Conservation (phyloP, 805 yeast species). For the Wickerhamiella sorbophila region DNA sequence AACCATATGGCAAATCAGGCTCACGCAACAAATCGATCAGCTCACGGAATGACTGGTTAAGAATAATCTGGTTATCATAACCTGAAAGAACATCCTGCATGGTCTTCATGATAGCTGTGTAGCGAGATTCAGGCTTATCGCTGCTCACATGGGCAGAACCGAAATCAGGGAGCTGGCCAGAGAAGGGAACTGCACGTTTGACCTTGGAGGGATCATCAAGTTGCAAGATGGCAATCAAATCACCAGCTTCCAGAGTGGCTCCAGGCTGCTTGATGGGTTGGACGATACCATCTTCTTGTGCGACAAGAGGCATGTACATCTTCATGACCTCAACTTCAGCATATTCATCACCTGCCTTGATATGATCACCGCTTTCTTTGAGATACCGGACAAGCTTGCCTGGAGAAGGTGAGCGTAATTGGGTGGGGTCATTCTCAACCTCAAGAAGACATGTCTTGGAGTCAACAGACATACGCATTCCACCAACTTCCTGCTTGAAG, state of each 20-base stretch:
- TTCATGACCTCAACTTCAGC: constrained; percentile 99
- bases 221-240: constrained; percentile 84
- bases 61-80: constrained; percentile 86
- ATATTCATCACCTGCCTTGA: constrained; percentile 78
- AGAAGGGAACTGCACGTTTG: constrained; percentile 89
- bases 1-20: constrained; percentile 78
- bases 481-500: constrained; percentile 96
- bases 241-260: constrained; percentile 93
- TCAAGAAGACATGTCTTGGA: constrained; percentile 89
- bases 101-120: constrained; percentile 41
- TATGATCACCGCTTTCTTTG: constrained; percentile 92
- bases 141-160: constrained; percentile 79
- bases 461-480: constrained; percentile 89
- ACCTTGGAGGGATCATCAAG: constrained; percentile 95
- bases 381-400: constrained; percentile 90
- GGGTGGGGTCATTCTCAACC: constrained; percentile 96
- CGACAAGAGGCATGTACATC: constrained; percentile 96
- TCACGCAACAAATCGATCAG: constrained; percentile 61
- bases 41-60: constrained; percentile 67
- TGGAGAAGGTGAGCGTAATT: constrained; percentile 95
- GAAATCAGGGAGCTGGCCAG: constrained; percentile 79
- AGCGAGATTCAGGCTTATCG: constrained; percentile 68
- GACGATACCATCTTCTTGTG: constrained; percentile 84
- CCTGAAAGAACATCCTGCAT: constrained; percentile 75
- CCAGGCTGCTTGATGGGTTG: constrained; percentile 96